Percentiles rank a stretch among this genome's conserved stretches.
Evolutionary conservation across 2,329 filamentous ascomycete species (phyloP).

Genomic region (Cyclaneusma minus): DNA sequence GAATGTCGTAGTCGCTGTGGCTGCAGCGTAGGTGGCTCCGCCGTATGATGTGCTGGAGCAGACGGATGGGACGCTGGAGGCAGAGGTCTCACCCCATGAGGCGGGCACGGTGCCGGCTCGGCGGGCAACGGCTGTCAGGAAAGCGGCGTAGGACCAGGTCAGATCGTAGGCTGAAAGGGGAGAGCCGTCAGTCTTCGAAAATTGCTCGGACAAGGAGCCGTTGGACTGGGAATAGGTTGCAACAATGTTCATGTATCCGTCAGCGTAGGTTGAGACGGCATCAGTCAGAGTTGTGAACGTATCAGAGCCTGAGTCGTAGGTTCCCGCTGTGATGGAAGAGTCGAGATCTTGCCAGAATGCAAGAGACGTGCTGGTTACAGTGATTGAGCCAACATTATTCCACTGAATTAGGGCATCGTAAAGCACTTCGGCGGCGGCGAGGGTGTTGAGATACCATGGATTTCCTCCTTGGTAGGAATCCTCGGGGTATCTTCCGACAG

Average conservation of each 20-base stretch:
- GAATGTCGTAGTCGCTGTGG: slow-evolving; percentile 28
- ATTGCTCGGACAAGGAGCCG: slow-evolving; percentile 56
- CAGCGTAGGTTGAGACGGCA: slow-evolving; percentile 47
- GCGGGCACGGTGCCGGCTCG: slow-evolving; percentile 37
- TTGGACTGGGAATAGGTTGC: slow-evolving; percentile 34
- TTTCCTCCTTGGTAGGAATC: slow-evolving; percentile 66
- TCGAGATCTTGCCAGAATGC: slow-evolving; percentile 57
- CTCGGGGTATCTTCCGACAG: slow-evolving; percentile 53
- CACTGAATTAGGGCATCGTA: slow-evolving; percentile 64
- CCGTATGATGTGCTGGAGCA: slow-evolving; percentile 30
- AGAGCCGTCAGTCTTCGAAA: slow-evolving; percentile 31
- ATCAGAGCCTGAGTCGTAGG: slow-evolving; percentile 41
- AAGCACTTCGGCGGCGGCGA: slow-evolving; percentile 66
- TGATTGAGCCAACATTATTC: slow-evolving; percentile 45
- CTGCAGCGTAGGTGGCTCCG: slow-evolving; percentile 33
- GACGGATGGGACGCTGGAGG: slow-evolving; percentile 29
- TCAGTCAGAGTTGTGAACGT: slow-evolving; percentile 47
- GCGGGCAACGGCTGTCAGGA: slow-evolving; percentile 46
- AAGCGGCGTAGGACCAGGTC: slow-evolving; percentile 60
- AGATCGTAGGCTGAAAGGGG: slow-evolving; percentile 50
- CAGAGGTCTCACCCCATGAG: slow-evolving; percentile 35
- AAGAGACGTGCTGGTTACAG: slow-evolving; percentile 47
- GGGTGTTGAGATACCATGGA: slow-evolving; percentile 66
- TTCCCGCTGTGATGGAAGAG: slow-evolving; percentile 41
- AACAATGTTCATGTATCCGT: slow-evolving; percentile 35